Evolutionary conservation across 345 rosid genomes (phyloP), one percentile per base, ranked within the genome.

Genomic region (Erysimum cheiranthoides): DNA sequence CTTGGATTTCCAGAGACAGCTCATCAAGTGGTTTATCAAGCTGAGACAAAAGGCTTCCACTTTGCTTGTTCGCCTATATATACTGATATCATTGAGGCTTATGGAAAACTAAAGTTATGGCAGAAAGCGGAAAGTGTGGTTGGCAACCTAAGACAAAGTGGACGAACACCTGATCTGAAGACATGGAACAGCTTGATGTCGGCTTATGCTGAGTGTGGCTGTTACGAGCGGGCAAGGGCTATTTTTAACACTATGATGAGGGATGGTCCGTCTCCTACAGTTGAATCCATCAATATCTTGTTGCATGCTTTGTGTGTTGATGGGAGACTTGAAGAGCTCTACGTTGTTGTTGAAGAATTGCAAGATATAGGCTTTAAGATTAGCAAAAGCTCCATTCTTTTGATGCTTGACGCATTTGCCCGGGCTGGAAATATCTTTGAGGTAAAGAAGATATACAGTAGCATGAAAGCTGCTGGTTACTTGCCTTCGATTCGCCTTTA

Each of bases 401-500:
- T 92, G 82, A 92, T 86, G 89, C 93, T 94, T 53, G 91, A 90
- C 62, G 96, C 98, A 75, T 94, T 94, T 84, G 90, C 91, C 47
- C 79, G 75, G 71, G 86, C 85, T 51, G 95, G 93, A 74, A 89
- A 94, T 77, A 76, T 92, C 70, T 84, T 88, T 78, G 98, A 94
- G 86, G 97, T 87, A 66, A 89, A 88, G 87, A 94, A 94, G 82
- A 90, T 92, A 80, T 92, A 92, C 80, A 80, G 80, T 74, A 95
- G 98, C 78, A 92, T 94, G 98, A 92, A 86, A 83, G 97, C 97
- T 77, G 95, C 90, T 2, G 97, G 98, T 61, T 90, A 94, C 79
- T 85, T 87, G 68, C 98, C 98, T 7, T 89, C 92, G 46, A 90
- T 92, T 91, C 96, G 91, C 84, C 92, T 94, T 76, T 94, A 90